These are phyloP conservation scores for Bombardia bombarda DNA, from an alignment of 495 filamentous ascomycete species.

Conservation along the genomic window DNA sequence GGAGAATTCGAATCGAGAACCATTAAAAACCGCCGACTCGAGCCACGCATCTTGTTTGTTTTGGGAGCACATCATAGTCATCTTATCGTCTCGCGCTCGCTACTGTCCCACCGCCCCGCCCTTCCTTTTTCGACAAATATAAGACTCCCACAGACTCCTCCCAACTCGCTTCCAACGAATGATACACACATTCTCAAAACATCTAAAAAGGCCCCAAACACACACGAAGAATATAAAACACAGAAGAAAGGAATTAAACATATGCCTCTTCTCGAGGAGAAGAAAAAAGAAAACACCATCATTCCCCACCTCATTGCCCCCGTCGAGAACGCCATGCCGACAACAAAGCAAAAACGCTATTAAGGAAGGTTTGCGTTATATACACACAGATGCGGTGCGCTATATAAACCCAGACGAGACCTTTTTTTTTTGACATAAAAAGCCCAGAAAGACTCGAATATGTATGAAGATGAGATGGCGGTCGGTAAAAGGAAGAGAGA, in stretches of 20 bases:
- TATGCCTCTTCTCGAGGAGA: too few species aligned
- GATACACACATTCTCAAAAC: too few species aligned
- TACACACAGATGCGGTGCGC: not conserved
- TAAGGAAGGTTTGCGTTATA: not conserved
- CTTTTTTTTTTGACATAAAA: not conserved
- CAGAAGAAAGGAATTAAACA: not conserved
- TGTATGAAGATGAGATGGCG: not conserved
- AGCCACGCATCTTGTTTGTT: too few species aligned
- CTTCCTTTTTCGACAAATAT: not conserved
- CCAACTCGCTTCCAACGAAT: not conserved
- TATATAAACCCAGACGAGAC: too few species aligned
- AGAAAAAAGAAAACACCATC: not conserved
- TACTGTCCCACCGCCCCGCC: too few species aligned
- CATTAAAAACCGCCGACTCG: not conserved
- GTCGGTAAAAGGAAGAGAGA: too few species aligned
- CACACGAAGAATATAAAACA: not conserved
- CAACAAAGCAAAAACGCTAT: not conserved
- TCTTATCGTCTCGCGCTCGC: too few species aligned
- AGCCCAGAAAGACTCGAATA: not conserved
- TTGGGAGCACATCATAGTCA: too few species aligned
- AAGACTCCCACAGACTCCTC: not conserved
- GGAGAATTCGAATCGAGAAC: not conserved
- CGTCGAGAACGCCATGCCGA: conserved; percentile 7
- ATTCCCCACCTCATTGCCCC: not conserved
- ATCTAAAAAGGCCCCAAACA: too few species aligned